These are phyloP conservation scores for Chrysochromulina tobinii DNA, from an alignment of 78 protist species.

Conservation along the genomic window DNA sequence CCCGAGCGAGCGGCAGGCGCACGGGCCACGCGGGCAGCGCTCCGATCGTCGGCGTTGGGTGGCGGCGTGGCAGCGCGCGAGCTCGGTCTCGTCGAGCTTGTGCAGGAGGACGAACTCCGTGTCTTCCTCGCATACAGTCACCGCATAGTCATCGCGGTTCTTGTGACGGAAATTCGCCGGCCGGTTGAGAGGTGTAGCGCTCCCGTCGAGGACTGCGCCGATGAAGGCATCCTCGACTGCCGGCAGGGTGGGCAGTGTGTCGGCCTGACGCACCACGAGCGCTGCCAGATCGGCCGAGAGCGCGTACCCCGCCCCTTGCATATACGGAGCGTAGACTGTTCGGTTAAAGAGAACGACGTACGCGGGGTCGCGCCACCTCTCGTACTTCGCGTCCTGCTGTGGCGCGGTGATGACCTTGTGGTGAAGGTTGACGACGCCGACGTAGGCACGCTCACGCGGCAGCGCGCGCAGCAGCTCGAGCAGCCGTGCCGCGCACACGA, in stretches of 20 bases:
- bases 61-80: not conserved
- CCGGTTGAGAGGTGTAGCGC: not conserved
- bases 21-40: conserved; percentile 1
- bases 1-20: not conserved
- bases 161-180: not conserved
- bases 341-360: not conserved
- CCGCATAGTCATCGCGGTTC: not conserved
- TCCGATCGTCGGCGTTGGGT: not conserved
- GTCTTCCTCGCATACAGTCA: not conserved
- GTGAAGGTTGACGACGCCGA: not conserved
- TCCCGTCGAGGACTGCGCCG: not conserved
- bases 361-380: not conserved
- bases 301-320: conserved; percentile 15
- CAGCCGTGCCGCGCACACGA: not conserved
- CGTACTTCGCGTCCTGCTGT: not conserved
- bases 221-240: not conserved
- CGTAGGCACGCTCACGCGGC: not conserved
- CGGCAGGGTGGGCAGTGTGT: not conserved
- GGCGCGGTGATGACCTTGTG: not conserved
- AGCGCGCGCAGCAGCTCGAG: not conserved
- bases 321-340: not conserved
- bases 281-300: not conserved
- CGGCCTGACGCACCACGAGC: not conserved
- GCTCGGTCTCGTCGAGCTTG: not conserved
- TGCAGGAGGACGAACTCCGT: not conserved